Evolutionary conservation across 2,329 filamentous ascomycete genomes (phyloP), one percentile per base, ranked within the genome.

Genomic region (Diaporthe aspalathi): DNA sequence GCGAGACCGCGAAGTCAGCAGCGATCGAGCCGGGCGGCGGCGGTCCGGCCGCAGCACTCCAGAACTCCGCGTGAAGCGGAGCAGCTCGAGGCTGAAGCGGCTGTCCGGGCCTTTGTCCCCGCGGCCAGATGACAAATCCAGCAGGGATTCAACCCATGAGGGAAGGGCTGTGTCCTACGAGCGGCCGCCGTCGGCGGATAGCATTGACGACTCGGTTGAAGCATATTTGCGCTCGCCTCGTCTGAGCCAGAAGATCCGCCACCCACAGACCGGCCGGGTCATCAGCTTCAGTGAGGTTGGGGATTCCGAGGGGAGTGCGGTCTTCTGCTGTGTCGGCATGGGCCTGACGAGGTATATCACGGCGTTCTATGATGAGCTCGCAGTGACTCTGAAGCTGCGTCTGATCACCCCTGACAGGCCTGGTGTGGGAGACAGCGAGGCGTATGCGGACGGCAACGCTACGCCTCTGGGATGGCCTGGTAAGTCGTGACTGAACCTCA

Each of bases 261-360:
- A 98, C 80, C 94, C 94, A 0, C 91, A 93, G 71, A 97, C 93
- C 0, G 94, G 95, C 1, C 90, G 96, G 20, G 87, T 92, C 3
- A 98, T 99, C 75, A 97, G 94, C 0, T 99, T 98, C 78, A 98
- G 95, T 0, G 96, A 99, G 80, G 96, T 99, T 3, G 96, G 96
- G 17, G 95, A 98, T 79, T 91, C 95, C 0, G 90, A 95, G 53
- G 96, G 96, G 1, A 95, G 92, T 75, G 95, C 94, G 3, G 94
- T 99, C 2, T 95, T 99, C 76, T 97, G 96, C 79, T 99, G 96
- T 77, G 94, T 99, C 3, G 96, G 96, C 24, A 99, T 99, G 96
- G 96, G 96, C 0, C 82, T 99, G 77, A 99, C 96, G 14, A 90
- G 96, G 81, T 99, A 96, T 79, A 93, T 99, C 72, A 98, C 94